phyloP scores from a whole-genome alignment of 331 rosid species.

The Malus hybrid region DNA sequence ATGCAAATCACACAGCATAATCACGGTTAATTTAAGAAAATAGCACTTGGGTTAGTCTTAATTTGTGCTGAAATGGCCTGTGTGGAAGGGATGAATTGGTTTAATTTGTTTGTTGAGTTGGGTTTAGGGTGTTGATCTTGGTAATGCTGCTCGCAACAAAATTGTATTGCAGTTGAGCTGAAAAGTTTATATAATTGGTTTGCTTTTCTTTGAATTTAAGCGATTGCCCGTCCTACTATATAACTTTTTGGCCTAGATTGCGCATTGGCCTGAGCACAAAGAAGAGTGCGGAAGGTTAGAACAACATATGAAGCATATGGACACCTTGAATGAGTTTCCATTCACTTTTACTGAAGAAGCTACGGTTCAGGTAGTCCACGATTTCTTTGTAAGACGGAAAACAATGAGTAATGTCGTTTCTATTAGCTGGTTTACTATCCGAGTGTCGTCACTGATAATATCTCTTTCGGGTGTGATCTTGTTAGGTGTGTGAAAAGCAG shows the following conservation, averaged over 20 bases:
- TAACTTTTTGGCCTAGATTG: constrained; percentile 30
- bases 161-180: not conserved
- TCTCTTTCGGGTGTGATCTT: constrained; percentile 8
- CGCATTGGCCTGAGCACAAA: constrained; percentile 73
- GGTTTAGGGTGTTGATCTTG: not conserved
- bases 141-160: not conserved
- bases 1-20: not conserved
- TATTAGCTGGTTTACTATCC: not conserved
- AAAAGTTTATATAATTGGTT: not conserved
- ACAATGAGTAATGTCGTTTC: not conserved
- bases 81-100: not conserved
- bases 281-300: constrained; percentile 79
- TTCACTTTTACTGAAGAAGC: constrained; percentile 67
- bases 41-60: not conserved
- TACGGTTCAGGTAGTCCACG: constrained; percentile 45
- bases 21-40: not conserved
- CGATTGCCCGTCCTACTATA: not conserved
- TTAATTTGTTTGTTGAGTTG: not conserved
- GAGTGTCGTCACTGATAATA: not conserved
- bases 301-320: constrained; percentile 60
- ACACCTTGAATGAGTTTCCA: constrained; percentile 59
- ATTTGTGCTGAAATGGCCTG: not conserved
- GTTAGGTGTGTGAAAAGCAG: constrained; percentile 56
- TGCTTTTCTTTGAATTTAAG: not conserved
- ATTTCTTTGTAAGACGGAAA: not conserved